These are phyloP conservation scores for Amanita inopinata DNA, from an alignment of 768 basidiomycete species.

Conservation along the genomic window DNA sequence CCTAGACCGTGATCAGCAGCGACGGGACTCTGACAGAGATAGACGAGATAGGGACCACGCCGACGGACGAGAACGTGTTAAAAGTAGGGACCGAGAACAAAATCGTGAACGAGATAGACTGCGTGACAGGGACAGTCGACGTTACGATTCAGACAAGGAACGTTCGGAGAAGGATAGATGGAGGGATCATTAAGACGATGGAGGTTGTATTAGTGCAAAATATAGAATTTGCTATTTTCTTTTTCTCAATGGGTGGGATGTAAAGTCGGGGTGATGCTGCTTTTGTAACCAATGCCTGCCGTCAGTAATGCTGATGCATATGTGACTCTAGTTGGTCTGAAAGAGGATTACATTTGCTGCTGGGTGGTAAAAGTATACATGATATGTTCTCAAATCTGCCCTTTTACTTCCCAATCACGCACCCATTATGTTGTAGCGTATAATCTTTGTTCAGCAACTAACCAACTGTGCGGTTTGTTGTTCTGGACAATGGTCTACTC, in stretches of 20 bases:
- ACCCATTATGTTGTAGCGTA: neutral
- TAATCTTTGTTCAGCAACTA: neutral
- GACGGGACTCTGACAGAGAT: slow-evolving; percentile 9
- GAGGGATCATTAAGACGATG: slow-evolving; percentile 8
- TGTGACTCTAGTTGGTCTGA: no score
- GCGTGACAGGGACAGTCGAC: slow-evolving; percentile 22
- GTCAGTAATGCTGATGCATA: no score
- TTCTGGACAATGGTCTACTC: slow-evolving; percentile 4
- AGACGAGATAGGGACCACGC: slow-evolving; percentile 13
- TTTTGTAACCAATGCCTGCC: no score
- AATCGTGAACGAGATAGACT: slow-evolving; percentile 16
- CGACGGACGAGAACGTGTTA: slow-evolving; percentile 11
- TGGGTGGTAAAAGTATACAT: no score
- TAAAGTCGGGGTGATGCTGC: no score
- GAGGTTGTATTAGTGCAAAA: neutral
- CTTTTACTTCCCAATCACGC: neutral
- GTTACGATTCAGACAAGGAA: slow-evolving; percentile 20
- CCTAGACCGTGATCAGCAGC: slow-evolving; percentile 22
- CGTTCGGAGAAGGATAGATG: slow-evolving; percentile 15
- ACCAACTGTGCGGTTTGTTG: slow-evolving; percentile 1
- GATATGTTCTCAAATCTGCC: no score
- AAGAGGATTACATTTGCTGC: no score
- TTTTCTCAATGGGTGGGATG: no score
- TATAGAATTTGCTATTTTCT: no score
- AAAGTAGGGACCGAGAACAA: no score